These are phyloP conservation scores for Fusarium foetens DNA, from an alignment of 2,329 filamentous ascomycete species.

Conservation along the genomic window DNA sequence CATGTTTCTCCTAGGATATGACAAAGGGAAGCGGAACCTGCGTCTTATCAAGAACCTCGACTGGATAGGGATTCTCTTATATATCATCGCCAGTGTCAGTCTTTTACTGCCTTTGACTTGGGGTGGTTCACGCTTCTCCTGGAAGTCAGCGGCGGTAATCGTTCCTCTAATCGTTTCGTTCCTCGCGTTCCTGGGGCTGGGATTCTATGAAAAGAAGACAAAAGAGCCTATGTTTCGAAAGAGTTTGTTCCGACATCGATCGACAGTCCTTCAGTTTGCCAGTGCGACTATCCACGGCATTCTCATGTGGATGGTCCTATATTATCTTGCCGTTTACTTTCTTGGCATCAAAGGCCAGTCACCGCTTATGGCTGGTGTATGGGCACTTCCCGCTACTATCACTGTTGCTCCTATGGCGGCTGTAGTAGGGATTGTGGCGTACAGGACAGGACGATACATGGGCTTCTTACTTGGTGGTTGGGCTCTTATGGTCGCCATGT, in stretches of 20 bases:
- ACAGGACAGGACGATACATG: constrained; percentile 67
- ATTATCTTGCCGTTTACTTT: constrained; percentile 45
- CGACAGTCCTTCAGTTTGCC: constrained; percentile 36
- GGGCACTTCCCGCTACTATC: constrained; percentile 68
- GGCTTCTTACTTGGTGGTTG: constrained; percentile 71
- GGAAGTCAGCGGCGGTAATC: constrained; percentile 53
- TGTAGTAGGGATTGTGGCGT: constrained; percentile 64
- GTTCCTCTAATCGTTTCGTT: constrained; percentile 68
- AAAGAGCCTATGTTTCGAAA: constrained; percentile 40
- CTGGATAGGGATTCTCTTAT: constrained; percentile 70
- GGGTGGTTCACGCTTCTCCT: constrained; percentile 35
- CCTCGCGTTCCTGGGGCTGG: constrained; percentile 53
- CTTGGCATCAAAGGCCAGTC: constrained; percentile 37
- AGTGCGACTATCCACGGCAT: constrained; percentile 40
- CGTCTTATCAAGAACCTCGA: constrained; percentile 57
- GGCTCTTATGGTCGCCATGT: constrained; percentile 66
- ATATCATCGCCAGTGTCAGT: constrained; percentile 48
- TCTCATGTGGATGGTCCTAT: constrained; percentile 45
- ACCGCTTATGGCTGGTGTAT: constrained; percentile 52
- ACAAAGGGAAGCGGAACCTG: constrained; percentile 8
- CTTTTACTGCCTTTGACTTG: constrained; percentile 32
- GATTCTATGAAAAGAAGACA: constrained; percentile 29
- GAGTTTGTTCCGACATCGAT: constrained; percentile 34
- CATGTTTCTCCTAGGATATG: constrained; percentile 44
- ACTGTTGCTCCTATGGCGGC: constrained; percentile 71